Percentiles rank a stretch among this genome's conserved stretches.
These are phyloP conservation scores for Erigeron philadelphicus DNA, from an alignment of 140 eudicot genomes.

Conservation along the genomic window DNA sequence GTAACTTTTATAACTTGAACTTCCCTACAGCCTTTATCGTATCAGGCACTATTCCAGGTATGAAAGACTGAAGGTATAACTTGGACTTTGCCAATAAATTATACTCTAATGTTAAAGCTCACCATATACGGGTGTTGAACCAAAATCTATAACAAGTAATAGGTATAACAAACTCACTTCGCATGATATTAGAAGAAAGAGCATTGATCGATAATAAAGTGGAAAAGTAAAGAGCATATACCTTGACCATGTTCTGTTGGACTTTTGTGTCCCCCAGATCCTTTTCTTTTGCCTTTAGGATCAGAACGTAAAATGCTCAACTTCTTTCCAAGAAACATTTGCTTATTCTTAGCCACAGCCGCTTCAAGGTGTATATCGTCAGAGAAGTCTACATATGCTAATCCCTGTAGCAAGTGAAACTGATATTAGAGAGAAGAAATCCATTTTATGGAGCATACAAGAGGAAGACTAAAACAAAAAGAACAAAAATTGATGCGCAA, in stretches of 20 bases:
- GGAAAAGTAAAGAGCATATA: not conserved
- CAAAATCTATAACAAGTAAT: not conserved
- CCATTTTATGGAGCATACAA: not conserved
- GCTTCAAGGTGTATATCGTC: slow-evolving; percentile 74
- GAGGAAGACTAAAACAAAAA: not conserved
- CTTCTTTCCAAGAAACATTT: slow-evolving; percentile 54
- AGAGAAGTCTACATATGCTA: slow-evolving; percentile 85
- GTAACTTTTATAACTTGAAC: not conserved
- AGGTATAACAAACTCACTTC: not conserved
- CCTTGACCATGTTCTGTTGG: slow-evolving; percentile 36
- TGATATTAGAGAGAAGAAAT: slow-evolving; percentile 1
- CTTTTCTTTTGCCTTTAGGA: slow-evolving; percentile 61
- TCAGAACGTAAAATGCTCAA: slow-evolving; percentile 73
- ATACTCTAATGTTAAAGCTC: not conserved
- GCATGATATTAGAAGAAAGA: not conserved
- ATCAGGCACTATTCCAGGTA: not conserved
- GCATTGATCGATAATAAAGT: not conserved
- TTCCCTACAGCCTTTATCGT: not conserved
- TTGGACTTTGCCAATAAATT: not conserved
- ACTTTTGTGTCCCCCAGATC: slow-evolving; percentile 26
- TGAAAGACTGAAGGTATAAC: not conserved
- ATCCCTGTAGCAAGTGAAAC: slow-evolving; percentile 43
- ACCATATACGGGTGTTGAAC: no score
- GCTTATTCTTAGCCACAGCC: slow-evolving; percentile 76
- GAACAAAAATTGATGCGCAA: no score